Evolutionary conservation across 208 protist species (phyloP).

Genomic region (Leptomonas seymouri): DNA sequence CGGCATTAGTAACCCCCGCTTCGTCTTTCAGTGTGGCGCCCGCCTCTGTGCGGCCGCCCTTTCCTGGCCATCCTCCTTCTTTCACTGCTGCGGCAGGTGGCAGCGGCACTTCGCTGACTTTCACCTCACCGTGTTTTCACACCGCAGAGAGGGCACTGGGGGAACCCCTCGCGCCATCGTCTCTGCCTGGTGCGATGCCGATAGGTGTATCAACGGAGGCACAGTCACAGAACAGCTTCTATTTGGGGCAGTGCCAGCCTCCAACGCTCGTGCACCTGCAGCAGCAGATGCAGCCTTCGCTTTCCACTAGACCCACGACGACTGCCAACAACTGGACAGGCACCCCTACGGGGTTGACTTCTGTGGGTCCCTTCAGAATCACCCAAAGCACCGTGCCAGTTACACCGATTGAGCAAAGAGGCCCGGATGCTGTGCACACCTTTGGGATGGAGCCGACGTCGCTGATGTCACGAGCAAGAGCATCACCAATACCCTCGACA

Average conservation of each 20-base stretch:
- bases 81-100: background rate
- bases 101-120: conserved; percentile 8
- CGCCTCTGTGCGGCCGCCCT: background rate
- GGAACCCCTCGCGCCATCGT: background rate
- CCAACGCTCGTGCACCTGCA: background rate
- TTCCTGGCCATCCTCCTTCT: background rate
- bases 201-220: background rate
- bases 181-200: background rate
- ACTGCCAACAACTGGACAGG: background rate
- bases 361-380: too few species aligned
- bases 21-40: background rate
- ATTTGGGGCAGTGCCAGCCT: background rate
- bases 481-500: background rate
- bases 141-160: background rate
- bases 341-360: background rate
- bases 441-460: too few species aligned
- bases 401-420: too few species aligned
- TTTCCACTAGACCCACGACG: background rate
- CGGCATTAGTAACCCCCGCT: too few species aligned
- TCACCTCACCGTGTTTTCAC: background rate
- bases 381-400: too few species aligned
- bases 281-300: background rate
- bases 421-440: too few species aligned
- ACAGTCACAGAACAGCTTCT: background rate
- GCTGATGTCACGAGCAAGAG: too few species aligned